phyloP scores from a whole-genome alignment of 2,329 filamentous ascomycete genomes.

The Claviceps cyperi region DNA sequence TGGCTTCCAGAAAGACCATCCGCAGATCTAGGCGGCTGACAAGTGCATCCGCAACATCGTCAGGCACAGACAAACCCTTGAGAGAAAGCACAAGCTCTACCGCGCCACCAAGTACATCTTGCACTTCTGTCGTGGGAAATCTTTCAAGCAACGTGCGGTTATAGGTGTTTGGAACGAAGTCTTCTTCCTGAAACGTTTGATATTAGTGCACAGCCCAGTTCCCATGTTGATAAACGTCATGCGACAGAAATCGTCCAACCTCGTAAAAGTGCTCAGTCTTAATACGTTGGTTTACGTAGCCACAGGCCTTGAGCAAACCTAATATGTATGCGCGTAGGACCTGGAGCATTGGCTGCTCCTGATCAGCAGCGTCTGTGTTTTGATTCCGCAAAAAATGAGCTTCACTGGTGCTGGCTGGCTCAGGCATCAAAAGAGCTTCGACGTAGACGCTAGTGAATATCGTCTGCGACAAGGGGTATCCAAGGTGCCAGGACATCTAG shows the following conservation, averaged over 20 bases:
- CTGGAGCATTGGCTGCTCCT: conserved; percentile 35
- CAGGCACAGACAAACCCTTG: conserved; percentile 20
- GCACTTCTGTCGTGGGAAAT: conserved; percentile 43
- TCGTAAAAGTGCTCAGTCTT: conserved; percentile 83
- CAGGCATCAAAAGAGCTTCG: conserved; percentile 63
- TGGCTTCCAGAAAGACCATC: conserved; percentile 42
- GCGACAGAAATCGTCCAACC: conserved; percentile 28
- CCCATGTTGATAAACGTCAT: too few species aligned
- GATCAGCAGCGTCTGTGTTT: conserved; percentile 14
- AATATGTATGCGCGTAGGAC: conserved; percentile 78
- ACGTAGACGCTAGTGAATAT: conserved; percentile 87
- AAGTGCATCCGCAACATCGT: conserved; percentile 40
- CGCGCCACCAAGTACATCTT: conserved; percentile 38
- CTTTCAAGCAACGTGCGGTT: conserved; percentile 60
- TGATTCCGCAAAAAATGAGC: conserved; percentile 43
- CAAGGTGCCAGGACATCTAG: conserved; percentile 90
- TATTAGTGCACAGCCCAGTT: background rate
- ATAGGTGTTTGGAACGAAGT: conserved; percentile 88
- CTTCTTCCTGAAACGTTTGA: conserved; percentile 55
- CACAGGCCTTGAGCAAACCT: conserved; percentile 69
- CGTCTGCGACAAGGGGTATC: conserved; percentile 90
- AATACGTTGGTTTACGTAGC: conserved; percentile 62
- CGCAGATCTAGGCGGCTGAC: conserved; percentile 52
- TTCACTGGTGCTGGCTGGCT: conserved; percentile 47
- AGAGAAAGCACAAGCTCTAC: conserved; percentile 33